These are phyloP conservation scores for Fagus crenata DNA, from an alignment of 306 rosid species.

Conservation along the genomic window DNA sequence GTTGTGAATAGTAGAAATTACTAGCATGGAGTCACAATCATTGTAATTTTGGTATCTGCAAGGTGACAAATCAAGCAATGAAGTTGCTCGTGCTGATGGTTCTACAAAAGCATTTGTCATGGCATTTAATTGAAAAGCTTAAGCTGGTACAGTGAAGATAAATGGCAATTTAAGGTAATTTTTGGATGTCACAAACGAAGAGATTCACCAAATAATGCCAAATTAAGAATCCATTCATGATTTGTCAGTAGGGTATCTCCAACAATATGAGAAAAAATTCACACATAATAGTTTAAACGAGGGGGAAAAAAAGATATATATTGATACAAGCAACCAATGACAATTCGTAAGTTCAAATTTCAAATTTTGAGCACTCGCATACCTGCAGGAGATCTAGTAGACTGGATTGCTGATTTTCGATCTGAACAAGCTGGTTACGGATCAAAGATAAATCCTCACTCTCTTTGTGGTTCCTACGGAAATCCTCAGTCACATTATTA, in stretches of 20 bases:
- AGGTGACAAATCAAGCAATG: neutral
- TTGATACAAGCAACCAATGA: neutral
- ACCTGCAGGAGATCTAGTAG: slow-evolving; percentile 91
- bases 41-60: neutral
- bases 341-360: neutral
- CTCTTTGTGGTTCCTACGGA: slow-evolving; percentile 50
- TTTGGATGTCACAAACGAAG: neutral
- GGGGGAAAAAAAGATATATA: neutral
- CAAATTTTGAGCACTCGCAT: slow-evolving; percentile 26
- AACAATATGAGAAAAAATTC: neutral
- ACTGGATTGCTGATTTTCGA: slow-evolving; percentile 91
- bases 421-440: slow-evolving; percentile 81
- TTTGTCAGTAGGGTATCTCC: neutral
- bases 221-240: neutral
- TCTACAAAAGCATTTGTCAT: neutral
- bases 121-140: neutral
- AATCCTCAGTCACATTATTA: slow-evolving; percentile 46
- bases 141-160: neutral
- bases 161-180: neutral
- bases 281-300: neutral
- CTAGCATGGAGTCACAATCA: neutral
- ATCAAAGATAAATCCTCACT: slow-evolving; percentile 71
- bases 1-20: neutral
- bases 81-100: neutral
- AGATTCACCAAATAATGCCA: neutral